Evolutionary conservation across 495 filamentous ascomycete genomes (phyloP).

Genomic region (Lasiosphaeris hirsuta): DNA sequence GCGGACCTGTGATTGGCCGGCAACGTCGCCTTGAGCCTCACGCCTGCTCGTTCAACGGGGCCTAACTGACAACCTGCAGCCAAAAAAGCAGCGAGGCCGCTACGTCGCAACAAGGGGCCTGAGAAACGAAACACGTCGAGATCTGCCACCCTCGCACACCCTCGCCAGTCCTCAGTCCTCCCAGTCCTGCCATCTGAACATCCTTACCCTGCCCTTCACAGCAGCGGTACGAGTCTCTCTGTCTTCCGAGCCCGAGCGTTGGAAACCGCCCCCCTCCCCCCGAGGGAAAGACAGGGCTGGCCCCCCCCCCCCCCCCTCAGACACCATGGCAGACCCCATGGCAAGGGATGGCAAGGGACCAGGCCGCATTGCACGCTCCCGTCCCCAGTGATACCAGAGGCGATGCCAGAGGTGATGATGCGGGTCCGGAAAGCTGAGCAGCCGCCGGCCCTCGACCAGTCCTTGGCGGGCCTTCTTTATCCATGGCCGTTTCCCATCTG

Average conservation of each 20-base stretch:
- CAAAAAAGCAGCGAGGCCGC: too few relatives aligned
- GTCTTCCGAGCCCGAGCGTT: background rate
- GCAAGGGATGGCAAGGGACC: too few relatives aligned
- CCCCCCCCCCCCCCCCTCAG: background rate
- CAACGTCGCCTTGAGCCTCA: slow-evolving; percentile 19
- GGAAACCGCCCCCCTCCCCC: slow-evolving; percentile 14
- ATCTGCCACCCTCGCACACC: background rate
- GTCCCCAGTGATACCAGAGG: background rate
- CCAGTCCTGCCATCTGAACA: slow-evolving; percentile 13
- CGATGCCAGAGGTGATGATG: slow-evolving; percentile 11
- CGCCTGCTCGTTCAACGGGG: background rate
- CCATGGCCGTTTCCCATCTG: slow-evolving; percentile 36
- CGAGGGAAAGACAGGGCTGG: background rate
- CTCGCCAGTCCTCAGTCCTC: background rate
- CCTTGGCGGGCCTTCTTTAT: slow-evolving; percentile 31
- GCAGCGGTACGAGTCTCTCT: background rate
- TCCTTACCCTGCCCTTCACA: slow-evolving; percentile 7
- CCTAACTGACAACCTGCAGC: too few relatives aligned
- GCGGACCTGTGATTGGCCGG: slow-evolving; percentile 25
- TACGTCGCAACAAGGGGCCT: slow-evolving; percentile 10
- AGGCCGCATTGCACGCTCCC: slow-evolving; percentile 3
- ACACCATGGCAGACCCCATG: background rate
- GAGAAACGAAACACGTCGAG: slow-evolving; percentile 17
- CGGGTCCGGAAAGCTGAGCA: slow-evolving; percentile 33
- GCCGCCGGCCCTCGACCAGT: slow-evolving; percentile 20